Evolutionary conservation across 805 yeast genomes (phyloP), one percentile per base, ranked within the genome.

Genomic region (Scheffersomyces stipitis): DNA sequence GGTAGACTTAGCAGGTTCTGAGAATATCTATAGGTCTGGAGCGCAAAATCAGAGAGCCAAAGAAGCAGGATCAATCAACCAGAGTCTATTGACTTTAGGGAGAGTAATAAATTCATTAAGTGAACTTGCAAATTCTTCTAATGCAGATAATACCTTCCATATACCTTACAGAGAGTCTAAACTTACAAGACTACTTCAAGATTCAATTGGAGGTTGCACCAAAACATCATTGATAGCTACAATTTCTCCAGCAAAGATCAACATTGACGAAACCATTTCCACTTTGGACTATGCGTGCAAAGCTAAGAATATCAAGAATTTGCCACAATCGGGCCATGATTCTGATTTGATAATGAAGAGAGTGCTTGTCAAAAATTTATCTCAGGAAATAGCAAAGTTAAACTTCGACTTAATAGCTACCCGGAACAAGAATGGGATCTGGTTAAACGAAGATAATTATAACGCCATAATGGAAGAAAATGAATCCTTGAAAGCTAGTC

Each of bases 1-100:
- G 15, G 98, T 91, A 4, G 98, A 91, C 64, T 70, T 91, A 45
- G 99, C 98, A 0, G 98, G 99, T 0, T 86, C 96, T 4, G 99
- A 91, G 58, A 90, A 90, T 56, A 83, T 91, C 36, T 76, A 71
- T 45, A 70, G 88, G 50, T 86, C 96, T 0, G 99, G 99, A 3
- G 96, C 97, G 0, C 71, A 78, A 16, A 81, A 85, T 47, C 83
- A 80, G 54, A 72, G 96, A 30, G 96, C 96, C 0, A 81, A 88
- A 47, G 99, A 91, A 55, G 96, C 97, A 0, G 97, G 96, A 0
- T 79, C 87, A 14, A 90, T 90, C 34, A 91, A 91, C 60, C 96
- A 88, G 59, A 83, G 95, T 58, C 67, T 91, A 35, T 64, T 91
- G 26, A 83, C 96, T 0, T 69, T 91, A 29, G 98, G 98, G 1